These are phyloP conservation scores for Dendrobium nobile DNA, from an alignment of 106 monocot genomes.

Conservation along the genomic window DNA sequence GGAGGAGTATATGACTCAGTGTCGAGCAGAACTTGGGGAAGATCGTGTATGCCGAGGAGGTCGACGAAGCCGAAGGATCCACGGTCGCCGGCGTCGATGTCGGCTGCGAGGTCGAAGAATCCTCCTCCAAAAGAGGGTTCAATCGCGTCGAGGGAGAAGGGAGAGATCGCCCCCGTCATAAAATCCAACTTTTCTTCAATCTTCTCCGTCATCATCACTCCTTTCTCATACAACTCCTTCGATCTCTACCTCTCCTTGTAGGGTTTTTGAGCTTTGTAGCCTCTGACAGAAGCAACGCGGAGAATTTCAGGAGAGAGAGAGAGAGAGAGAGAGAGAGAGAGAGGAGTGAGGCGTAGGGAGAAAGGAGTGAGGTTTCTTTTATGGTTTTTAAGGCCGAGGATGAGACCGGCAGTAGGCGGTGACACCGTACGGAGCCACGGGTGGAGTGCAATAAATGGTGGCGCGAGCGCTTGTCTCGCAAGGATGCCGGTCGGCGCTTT, in stretches of 20 bases:
- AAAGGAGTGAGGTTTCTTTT: no score
- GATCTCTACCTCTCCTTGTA: background rate
- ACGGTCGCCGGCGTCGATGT: background rate
- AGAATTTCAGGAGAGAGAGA: background rate
- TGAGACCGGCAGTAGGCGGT: slow-evolving; percentile 28
- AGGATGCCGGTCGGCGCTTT: background rate
- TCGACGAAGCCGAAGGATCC: slow-evolving; percentile 39
- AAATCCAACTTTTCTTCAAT: slow-evolving; percentile 29
- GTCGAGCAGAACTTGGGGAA: slow-evolving; percentile 13
- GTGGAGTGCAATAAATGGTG: background rate
- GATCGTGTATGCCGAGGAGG: slow-evolving; percentile 29
- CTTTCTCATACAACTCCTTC: background rate
- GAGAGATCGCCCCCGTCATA: slow-evolving; percentile 6
- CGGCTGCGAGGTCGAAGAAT: slow-evolving; percentile 7
- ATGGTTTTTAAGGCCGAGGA: background rate
- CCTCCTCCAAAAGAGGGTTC: background rate
- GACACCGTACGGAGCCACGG: slow-evolving; percentile 12
- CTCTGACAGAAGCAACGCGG: background rate
- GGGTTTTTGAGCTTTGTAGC: background rate
- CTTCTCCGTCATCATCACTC: slow-evolving; percentile 19
- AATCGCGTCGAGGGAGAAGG: background rate
- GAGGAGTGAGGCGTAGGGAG: background rate
- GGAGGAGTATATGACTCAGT: background rate
- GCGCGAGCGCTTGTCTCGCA: background rate
- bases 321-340: background rate